These are phyloP conservation scores for Ophiostoma ulmi DNA, from an alignment of 2,329 filamentous ascomycete genomes.

Conservation along the genomic window DNA sequence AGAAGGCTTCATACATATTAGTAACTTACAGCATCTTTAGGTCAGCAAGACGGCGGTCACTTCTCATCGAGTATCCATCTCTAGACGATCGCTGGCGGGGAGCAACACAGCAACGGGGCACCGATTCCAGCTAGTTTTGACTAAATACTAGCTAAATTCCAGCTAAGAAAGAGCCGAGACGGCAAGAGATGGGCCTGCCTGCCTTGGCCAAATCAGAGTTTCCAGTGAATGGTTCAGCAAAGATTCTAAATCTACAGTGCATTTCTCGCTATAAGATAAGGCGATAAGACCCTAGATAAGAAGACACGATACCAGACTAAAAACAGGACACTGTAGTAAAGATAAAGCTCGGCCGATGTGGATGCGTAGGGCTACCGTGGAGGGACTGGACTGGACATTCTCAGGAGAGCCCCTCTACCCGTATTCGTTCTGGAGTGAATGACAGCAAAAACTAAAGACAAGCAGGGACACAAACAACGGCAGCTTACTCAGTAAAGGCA, in stretches of 20 bases:
- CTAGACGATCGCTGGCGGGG: background rate
- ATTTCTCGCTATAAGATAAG: background rate
- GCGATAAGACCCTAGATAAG: background rate
- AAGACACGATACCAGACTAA: no score
- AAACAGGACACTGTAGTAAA: background rate
- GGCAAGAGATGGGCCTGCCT: background rate
- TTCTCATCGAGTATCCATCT: background rate
- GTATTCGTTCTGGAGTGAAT: background rate
- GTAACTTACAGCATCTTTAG: background rate
- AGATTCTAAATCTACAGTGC: background rate
- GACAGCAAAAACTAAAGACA: background rate
- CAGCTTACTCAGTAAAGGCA: background rate
- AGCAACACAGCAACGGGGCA: background rate
- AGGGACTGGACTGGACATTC: background rate
- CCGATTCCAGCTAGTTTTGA: background rate
- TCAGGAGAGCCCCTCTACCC: background rate
- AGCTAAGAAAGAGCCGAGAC: conserved; percentile 1
- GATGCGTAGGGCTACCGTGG: background rate
- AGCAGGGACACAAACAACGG: background rate
- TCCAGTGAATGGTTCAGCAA: background rate
- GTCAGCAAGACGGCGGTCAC: background rate
- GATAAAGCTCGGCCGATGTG: background rate
- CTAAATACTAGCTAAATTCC: background rate
- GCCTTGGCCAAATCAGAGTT: background rate
- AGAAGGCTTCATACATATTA: background rate